These are phyloP conservation scores for Phytophthora parvispora DNA, from an alignment of 352 stramenopile species.

Conservation along the genomic window DNA sequence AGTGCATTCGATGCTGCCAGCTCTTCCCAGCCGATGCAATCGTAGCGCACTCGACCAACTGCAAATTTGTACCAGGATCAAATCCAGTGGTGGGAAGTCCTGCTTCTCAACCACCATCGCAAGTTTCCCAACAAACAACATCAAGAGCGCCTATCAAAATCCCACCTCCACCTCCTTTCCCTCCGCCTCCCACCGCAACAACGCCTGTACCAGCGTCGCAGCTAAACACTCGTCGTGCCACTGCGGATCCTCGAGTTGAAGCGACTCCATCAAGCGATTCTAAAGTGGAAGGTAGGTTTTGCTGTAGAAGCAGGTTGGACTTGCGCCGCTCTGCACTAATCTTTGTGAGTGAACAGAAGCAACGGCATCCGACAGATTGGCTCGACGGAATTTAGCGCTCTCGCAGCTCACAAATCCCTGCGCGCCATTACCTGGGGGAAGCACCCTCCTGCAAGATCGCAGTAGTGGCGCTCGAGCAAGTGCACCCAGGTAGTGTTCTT, in stretches of 20 bases:
- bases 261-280: not conserved
- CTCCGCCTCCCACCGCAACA: conserved; percentile 33
- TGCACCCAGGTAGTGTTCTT: conserved; percentile 21
- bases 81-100: not conserved
- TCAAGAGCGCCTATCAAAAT: conserved; percentile 39
- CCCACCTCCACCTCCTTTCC: conserved; percentile 58
- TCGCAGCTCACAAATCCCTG: conserved; percentile 62
- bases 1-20: conserved; percentile 86
- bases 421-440: not conserved
- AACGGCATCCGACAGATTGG: conserved; percentile 46
- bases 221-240: conserved; percentile 14
- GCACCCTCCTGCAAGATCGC: not conserved
- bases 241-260: conserved; percentile 19
- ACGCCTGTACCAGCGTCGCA: conserved; percentile 8
- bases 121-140: not conserved
- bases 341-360: too few species aligned
- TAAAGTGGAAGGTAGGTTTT: not conserved
- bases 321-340: not conserved
- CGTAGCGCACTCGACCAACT: conserved; percentile 76
- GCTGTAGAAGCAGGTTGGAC: not conserved
- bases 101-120: not conserved
- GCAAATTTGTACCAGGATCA: conserved; percentile 55
- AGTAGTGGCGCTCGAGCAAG: conserved; percentile 18
- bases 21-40: conserved; percentile 81
- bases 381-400: conserved; percentile 64